Evolutionary conservation across 2,329 filamentous ascomycete species (phyloP).

Genomic region (Dactylonectria estremocensis): DNA sequence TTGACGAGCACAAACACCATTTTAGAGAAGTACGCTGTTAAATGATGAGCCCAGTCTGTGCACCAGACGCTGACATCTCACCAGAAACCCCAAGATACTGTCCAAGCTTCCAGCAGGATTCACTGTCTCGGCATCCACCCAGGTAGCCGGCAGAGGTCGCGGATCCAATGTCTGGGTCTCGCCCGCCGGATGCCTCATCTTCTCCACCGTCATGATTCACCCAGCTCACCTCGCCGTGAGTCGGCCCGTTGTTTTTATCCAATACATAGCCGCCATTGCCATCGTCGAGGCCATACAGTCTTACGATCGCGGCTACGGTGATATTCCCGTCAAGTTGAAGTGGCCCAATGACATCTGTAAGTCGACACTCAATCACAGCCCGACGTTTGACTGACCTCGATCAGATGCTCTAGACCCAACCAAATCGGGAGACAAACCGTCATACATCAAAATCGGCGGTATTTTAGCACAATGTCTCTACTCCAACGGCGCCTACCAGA

Average conservation of each 20-base stretch:
- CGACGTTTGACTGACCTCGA: neutral
- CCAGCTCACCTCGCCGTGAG: constrained; percentile 78
- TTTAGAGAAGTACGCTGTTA: constrained; percentile 79
- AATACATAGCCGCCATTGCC: constrained; percentile 92
- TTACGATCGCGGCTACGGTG: constrained; percentile 83
- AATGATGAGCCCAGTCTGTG: accelerated
- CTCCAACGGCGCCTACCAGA: constrained; percentile 81
- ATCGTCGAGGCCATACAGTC: constrained; percentile 86
- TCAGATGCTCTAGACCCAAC: constrained; percentile 77
- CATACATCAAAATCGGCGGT: constrained; percentile 91
- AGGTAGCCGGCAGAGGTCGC: constrained; percentile 89
- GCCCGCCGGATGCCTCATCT: constrained; percentile 87
- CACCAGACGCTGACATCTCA: neutral
- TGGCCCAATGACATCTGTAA: constrained; percentile 97
- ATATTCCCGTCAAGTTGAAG: constrained; percentile 88
- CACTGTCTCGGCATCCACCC: constrained; percentile 87
- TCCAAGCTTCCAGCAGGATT: constrained; percentile 87
- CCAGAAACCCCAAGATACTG: constrained; percentile 83
- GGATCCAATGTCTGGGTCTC: constrained; percentile 97
- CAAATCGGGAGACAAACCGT: constrained; percentile 60
- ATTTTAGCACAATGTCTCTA: constrained; percentile 94
- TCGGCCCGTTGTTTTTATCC: constrained; percentile 91
- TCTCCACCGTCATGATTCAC: constrained; percentile 91
- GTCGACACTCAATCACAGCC: constrained; percentile 28
- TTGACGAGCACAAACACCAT: constrained; percentile 95